Percentiles rank a stretch among this genome's conserved stretches.
Conservation (phyloP, 139 green algal species). For the Micractinium conductrix region DNA sequence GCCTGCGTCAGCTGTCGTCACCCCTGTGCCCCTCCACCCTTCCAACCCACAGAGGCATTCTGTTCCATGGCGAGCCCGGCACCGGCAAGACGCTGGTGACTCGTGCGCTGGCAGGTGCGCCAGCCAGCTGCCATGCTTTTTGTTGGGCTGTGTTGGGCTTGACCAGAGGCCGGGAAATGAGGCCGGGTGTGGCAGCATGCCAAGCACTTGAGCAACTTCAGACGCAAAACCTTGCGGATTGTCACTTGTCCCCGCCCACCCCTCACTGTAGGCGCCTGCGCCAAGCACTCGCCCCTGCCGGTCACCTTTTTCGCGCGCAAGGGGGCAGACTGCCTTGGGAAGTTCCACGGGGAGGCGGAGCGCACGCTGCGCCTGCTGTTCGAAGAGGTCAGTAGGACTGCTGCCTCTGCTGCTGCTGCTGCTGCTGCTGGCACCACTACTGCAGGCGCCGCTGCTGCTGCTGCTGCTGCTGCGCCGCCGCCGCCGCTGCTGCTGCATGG, state of each 20-base stretch:
- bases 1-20: not conserved
- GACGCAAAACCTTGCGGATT: not conserved
- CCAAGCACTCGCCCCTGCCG: slow-evolving; percentile 37
- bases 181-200: not conserved
- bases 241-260: not conserved
- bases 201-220: not conserved
- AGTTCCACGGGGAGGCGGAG: slow-evolving; percentile 91
- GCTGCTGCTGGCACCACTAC: too few relatives aligned
- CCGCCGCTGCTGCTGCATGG: too few relatives aligned
- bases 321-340: slow-evolving; percentile 90
- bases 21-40: not conserved
- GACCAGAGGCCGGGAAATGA: not conserved
- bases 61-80: slow-evolving; percentile 72
- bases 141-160: not conserved
- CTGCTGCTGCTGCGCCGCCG: too few relatives aligned
- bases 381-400: slow-evolving; percentile 73
- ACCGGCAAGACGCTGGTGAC: slow-evolving; percentile 80
- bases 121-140: not conserved
- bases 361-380: slow-evolving; percentile 86
- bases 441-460: too few relatives aligned
- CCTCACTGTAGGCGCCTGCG: slow-evolving; percentile 53
- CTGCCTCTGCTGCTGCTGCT: too few relatives aligned
- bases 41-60: slow-evolving; percentile 63
- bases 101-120: slow-evolving; percentile 53
- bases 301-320: slow-evolving; percentile 87